Percentiles rank a stretch among this genome's conserved stretches.
phyloP scores from a whole-genome alignment of 2,329 filamentous ascomycete species.

The Colletotrichum limetticola region DNA sequence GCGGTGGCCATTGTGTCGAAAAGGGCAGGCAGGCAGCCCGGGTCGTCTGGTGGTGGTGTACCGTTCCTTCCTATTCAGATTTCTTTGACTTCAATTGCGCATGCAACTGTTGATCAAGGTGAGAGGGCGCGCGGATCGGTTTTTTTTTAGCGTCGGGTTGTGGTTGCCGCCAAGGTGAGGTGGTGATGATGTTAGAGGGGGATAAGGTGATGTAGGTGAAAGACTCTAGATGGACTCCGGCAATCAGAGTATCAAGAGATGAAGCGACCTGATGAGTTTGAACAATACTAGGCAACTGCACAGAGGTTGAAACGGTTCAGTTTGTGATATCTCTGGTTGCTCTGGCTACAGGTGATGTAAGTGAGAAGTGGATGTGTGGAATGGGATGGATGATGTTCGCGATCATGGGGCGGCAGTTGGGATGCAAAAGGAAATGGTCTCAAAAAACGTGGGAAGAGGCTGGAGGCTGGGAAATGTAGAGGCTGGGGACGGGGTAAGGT shows the following conservation, averaged over 20 bases:
- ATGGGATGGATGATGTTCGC: conserved; percentile 32
- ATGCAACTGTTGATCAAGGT: neutral
- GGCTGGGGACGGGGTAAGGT: conserved; percentile 22
- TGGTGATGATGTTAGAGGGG: neutral
- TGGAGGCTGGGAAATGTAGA: conserved; percentile 32
- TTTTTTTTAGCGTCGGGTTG: neutral
- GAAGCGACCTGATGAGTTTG: neutral
- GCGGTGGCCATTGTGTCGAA: conserved; percentile 32
- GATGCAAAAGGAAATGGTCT: conserved; percentile 30
- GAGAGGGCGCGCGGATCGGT: neutral
- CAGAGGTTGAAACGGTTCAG: neutral
- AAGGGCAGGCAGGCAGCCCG: conserved; percentile 20
- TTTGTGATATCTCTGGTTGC: conserved; percentile 29
- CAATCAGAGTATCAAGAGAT: conserved; percentile 11
- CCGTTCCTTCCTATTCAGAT: conserved; percentile 17
- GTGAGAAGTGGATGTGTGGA: conserved; percentile 34
- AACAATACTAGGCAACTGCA: conserved; percentile 11
- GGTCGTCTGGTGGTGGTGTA: conserved; percentile 4
- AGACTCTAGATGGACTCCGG: conserved; percentile 9
- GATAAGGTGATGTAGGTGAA: neutral
- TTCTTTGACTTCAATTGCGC: neutral
- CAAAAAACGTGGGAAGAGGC: conserved; percentile 31
- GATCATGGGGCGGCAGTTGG: conserved; percentile 31
- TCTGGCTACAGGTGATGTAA: conserved; percentile 34
- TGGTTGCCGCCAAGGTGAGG: neutral